These are phyloP conservation scores for Coemansia sp. DNA, from an alignment of 192 early-diverging fungal genomes.

Conservation along the genomic window DNA sequence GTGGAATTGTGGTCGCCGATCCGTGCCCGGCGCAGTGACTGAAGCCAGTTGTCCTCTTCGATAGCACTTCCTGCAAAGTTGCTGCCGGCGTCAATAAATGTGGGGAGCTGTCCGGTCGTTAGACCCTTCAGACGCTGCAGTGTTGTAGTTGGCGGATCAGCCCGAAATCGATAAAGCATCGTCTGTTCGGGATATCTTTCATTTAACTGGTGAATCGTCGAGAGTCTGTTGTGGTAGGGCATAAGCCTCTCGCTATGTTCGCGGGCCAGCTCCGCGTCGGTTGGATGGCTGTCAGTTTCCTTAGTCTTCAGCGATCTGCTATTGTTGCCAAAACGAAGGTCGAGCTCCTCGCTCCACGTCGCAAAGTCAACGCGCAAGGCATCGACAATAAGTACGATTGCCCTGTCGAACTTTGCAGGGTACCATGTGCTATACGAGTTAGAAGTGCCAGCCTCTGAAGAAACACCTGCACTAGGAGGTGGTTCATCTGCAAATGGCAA, in stretches of 20 bases:
- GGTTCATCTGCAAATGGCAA: constrained; percentile 11
- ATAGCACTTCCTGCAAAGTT: constrained; percentile 81
- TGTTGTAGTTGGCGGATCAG: constrained; percentile 80
- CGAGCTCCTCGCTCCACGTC: constrained; percentile 50
- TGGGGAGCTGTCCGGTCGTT: constrained; percentile 78
- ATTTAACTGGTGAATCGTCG: constrained; percentile 55
- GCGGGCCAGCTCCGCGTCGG: background rate
- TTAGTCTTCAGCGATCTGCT: background rate
- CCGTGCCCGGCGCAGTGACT: constrained; percentile 54
- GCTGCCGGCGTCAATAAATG: constrained; percentile 77
- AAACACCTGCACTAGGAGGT: background rate
- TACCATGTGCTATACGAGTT: constrained; percentile 27
- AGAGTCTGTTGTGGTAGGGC: constrained; percentile 49
- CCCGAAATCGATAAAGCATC: constrained; percentile 68
- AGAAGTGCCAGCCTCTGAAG: background rate
- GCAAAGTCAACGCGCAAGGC: constrained; percentile 70
- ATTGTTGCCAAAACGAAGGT: constrained; percentile 1
- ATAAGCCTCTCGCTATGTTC: constrained; percentile 4
- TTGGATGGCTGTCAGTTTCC: too few species aligned
- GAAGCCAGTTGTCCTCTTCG: constrained; percentile 77
- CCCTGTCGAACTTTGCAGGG: constrained; percentile 57
- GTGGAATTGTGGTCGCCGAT: constrained; percentile 5
- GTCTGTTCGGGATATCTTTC: constrained; percentile 56
- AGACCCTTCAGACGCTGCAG: constrained; percentile 80
- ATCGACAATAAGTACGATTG: constrained; percentile 73